Base-by-base conservation (phyloP, 495 filamentous ascomycete species). In the Polyplosphaeria fusca region DNA sequence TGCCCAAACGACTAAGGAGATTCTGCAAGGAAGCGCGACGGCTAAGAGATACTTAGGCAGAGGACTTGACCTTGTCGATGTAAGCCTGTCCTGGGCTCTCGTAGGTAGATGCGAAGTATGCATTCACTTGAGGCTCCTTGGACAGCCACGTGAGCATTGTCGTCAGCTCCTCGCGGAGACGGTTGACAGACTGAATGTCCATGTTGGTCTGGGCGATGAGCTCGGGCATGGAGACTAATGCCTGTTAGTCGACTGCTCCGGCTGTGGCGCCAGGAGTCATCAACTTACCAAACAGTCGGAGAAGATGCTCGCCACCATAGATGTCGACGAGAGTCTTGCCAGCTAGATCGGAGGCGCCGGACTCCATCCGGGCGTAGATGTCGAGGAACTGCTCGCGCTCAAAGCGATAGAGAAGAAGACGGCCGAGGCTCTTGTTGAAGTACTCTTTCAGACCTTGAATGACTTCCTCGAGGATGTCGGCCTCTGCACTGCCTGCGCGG, bases 141-240 rank as follows among this genome's bases (percentile, higher is more conserved):
- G 82, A 79, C 54, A 98, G 74, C 87, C 88, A 98, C 32, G 79
- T 74, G 4, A 85, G 86, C 61, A 98, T 79, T 71, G 86, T 89
- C 35, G 79, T 76, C 16, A 97, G 76, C 63, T 98, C 93, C 58
- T 96, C 90, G 11, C 89, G 85, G 11, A 96, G 81, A 32, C 89
- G 85, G 58, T 84, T 87, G 45, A 93, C 87, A 7, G 88, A 88
- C 70, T 91, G 90, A 23, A 82, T 75, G 67, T 97, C 93, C 93
- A 98, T 95, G 71, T 96, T 96, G 26, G 93, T 98, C 68, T 96
- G 91, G 16, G 90, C 91, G 60, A 98, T 82, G 24, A 97, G 82
- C 70, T 98, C 93, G 0, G 94, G 93, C 60, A 98, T 82, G 5
- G 85, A 84, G 11, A 95, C 93, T 96, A 52, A 5, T 35, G 35